Evolutionary conservation across 2,329 filamentous ascomycete genomes (phyloP), one percentile per base, ranked within the genome.

Genomic region (Botrytis galanthina): DNA sequence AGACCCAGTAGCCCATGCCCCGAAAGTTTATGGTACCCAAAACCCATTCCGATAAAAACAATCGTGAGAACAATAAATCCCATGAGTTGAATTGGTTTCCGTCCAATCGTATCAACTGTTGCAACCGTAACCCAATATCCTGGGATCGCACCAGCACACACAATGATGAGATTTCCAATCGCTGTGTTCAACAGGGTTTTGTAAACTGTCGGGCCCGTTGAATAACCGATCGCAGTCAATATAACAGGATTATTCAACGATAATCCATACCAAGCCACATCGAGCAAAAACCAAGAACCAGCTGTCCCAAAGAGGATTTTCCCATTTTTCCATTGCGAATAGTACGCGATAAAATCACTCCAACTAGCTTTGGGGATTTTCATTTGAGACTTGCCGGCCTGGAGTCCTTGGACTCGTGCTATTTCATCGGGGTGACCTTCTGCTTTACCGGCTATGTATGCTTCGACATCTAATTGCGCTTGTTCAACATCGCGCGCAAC

Each of bases 281-380:
- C 89, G 71, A 93, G 89, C 83, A 92, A 88, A 82, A 95, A 95
- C 93, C 93, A 97, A 3, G 93, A 95, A 59, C 92, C 91, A 16
- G 93, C 92, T 20, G 93, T 95, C n/a, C 92, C 92, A 51, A 94
- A 84, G 0, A 94, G 88, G 26, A 95, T 86, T 80, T 90, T 89
- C 72, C 87, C 89, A 80, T 95, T 91, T 84, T 90, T 92, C 85
- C 88, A 89, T 80, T 91, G 88, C 73, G 85, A 81, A 82, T 94
- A 95, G 84, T 95, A 91, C 48, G 82, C 82, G 82, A 85, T 81
- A 84, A 96, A 96, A 82, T 97, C 93, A 32, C 79, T 76, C 86
- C 88, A 93, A 76, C 89, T 90, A 60, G 93, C 91, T 84, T 93
- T 92, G 76, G 90, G 91, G 0, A 92, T 84, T 32, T 77, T 75